These are phyloP conservation scores for Schizosaccharomyces versatilis DNA, from an alignment of 1,139 yeast genomes.

Conservation along the genomic window DNA sequence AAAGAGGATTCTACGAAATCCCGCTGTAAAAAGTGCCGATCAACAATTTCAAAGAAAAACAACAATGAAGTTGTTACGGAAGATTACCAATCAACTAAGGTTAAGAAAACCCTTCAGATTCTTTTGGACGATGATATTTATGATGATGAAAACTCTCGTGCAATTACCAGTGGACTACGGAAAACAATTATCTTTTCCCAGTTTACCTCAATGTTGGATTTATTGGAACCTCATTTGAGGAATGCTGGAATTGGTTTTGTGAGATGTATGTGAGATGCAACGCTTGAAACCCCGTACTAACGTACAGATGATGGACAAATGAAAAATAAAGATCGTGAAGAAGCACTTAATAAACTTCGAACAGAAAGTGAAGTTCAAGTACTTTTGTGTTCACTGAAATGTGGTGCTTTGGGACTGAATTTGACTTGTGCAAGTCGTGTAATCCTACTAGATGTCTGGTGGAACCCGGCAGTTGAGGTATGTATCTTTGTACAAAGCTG, in stretches of 20 bases:
- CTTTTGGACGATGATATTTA: not conserved
- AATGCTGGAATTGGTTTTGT: slow-evolving; percentile 29
- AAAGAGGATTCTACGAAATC: not conserved
- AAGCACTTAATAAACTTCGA: slow-evolving; percentile 22
- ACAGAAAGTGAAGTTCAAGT: slow-evolving; percentile 23
- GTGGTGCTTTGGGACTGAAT: slow-evolving; percentile 40
- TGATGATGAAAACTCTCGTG: not conserved
- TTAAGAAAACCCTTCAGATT: slow-evolving; percentile 5
- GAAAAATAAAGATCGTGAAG: slow-evolving; percentile 19
- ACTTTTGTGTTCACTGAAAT: slow-evolving; percentile 32
- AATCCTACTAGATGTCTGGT: slow-evolving; percentile 37
- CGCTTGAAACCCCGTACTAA: not conserved
- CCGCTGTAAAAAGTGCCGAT: not conserved
- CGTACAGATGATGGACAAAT: slow-evolving; percentile 10
- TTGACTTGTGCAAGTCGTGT: slow-evolving; percentile 36
- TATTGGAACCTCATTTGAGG: slow-evolving; percentile 37
- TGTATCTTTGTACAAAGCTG: slow-evolving; percentile 2
- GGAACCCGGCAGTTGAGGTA: slow-evolving; percentile 36
- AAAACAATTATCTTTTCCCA: slow-evolving; percentile 67
- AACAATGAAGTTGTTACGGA: not conserved
- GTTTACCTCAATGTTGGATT: slow-evolving; percentile 56
- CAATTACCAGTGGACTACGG: not conserved
- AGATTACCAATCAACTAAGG: not conserved
- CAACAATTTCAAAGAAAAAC: not conserved
- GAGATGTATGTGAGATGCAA: slow-evolving; percentile 17